phyloP scores from a whole-genome alignment of 768 basidiomycete genomes.

The Termitomyces sp. region DNA sequence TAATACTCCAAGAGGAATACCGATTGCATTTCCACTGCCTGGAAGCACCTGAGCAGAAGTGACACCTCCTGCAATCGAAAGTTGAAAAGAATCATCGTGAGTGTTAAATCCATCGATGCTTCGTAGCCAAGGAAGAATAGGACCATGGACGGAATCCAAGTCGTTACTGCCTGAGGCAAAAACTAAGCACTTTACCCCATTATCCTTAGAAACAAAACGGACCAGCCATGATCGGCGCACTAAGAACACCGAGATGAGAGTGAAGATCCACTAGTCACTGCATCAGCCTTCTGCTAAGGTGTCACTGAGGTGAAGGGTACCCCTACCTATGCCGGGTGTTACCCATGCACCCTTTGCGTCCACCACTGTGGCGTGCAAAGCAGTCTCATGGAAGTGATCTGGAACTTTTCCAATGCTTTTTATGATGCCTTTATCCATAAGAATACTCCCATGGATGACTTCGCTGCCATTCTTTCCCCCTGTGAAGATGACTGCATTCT shows the following conservation, averaged over 20 bases:
- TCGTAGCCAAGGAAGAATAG: slow-evolving; percentile 73
- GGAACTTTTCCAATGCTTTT: slow-evolving; percentile 52
- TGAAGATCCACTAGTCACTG: slow-evolving; percentile 57
- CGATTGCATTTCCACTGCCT: slow-evolving; percentile 71
- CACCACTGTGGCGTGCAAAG: slow-evolving; percentile 43
- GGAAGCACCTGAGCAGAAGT: slow-evolving; percentile 82
- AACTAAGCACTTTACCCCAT: background rate
- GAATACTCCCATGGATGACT: slow-evolving; percentile 55
- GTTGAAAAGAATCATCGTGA: slow-evolving; percentile 68
- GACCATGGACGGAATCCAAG: slow-evolving; percentile 59
- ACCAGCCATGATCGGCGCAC: slow-evolving; percentile 52
- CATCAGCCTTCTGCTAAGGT: slow-evolving; percentile 13
- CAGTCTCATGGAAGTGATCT: slow-evolving; percentile 25
- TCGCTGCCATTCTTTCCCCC: slow-evolving; percentile 51
- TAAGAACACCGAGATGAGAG: slow-evolving; percentile 74
- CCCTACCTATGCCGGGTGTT: slow-evolving; percentile 57
- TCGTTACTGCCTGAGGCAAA: slow-evolving; percentile 39
- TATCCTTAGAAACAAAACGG: slow-evolving; percentile 6
- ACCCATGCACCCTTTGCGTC: slow-evolving; percentile 65
- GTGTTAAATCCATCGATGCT: slow-evolving; percentile 84
- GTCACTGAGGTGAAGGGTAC: background rate
- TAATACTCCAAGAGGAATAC: slow-evolving; percentile 24
- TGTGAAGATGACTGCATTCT: slow-evolving; percentile 65
- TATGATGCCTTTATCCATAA: slow-evolving; percentile 63
- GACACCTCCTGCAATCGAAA: slow-evolving; percentile 83